These are phyloP conservation scores for Juncus effusus DNA, from an alignment of 176 grass and related monocot species.

Conservation along the genomic window DNA sequence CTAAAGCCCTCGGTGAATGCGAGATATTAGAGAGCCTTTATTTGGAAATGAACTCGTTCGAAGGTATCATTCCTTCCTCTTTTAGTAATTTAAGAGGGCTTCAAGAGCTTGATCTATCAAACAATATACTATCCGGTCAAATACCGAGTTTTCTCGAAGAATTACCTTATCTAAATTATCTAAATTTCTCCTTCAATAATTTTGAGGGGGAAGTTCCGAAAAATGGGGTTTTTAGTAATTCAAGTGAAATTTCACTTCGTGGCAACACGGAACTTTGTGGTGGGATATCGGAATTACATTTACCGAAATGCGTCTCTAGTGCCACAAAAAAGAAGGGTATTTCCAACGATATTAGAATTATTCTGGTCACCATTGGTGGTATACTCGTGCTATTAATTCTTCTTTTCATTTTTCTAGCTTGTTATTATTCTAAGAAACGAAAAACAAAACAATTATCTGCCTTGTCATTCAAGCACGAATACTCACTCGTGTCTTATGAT, in stretches of 20 bases:
- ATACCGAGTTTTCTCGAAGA: slow-evolving; percentile 35
- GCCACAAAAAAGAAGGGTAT: slow-evolving; percentile 2
- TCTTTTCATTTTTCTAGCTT: background rate
- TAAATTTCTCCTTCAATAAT: slow-evolving; percentile 58
- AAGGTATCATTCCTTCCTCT: slow-evolving; percentile 44
- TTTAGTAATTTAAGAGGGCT: slow-evolving; percentile 29
- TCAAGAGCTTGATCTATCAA: slow-evolving; percentile 43
- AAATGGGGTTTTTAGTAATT: slow-evolving; percentile 36
- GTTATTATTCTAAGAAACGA: background rate
- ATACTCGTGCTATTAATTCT: background rate
- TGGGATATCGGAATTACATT: slow-evolving; percentile 14
- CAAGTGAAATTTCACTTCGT: slow-evolving; percentile 17
- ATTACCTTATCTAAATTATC: slow-evolving; percentile 21
- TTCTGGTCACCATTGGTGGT: slow-evolving; percentile 20
- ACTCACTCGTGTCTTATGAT: slow-evolving; percentile 10
- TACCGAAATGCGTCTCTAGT: slow-evolving; percentile 16
- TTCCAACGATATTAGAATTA: slow-evolving; percentile 14
- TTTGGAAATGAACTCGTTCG: slow-evolving; percentile 43
- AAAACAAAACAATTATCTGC: background rate
- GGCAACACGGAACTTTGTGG: slow-evolving; percentile 46
- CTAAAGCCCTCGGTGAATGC: slow-evolving; percentile 31
- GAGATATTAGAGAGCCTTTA: slow-evolving; percentile 34
- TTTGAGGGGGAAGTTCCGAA: slow-evolving; percentile 30
- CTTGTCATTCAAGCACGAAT: background rate
- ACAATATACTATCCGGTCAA: slow-evolving; percentile 34